Evolutionary conservation across 2,329 filamentous ascomycete genomes (phyloP), one percentile per base, ranked within the genome.

Genomic region (Neodidymelliopsis sp.): DNA sequence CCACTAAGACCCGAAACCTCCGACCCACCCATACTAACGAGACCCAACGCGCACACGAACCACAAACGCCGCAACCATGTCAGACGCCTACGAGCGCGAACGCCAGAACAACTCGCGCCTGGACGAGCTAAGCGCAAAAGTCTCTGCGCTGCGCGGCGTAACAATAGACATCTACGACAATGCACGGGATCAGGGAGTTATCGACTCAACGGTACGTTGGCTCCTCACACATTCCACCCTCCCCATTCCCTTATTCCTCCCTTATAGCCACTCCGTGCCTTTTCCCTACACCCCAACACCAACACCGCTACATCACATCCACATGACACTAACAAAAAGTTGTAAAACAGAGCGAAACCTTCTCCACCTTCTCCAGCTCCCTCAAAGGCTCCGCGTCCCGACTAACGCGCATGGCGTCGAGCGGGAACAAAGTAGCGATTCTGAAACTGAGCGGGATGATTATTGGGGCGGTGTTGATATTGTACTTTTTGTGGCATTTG

Each of bases 91-190:
- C 73, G 80, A 82, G 62, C 79, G 81, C 62, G 81, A 84, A 76
- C 71, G 83, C 82, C 94, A 99, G 76, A 99, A 99, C 79, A 96
- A 97, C 77, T 86, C 90, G 60, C 91, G 93, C 63, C 89, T 99
- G 47, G 87, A 93, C 67, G 91, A 96, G 72, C 88, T 99, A 27
- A 89, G 89, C 12, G 83, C 85, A 59, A 99, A 99, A 78, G 92
- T 97, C 45, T 90, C 90, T 13, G 91, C 91, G 41, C 84, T 99
- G 56, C 91, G 93, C 68, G 90, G 89, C 74, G 91, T 99, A 39
- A 99, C 94, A 30, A 85, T 97, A 59, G 91, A 99, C 78, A 99
- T 99, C 68, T 97, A 97, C 81, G 92, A 97, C 77, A 91, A 94
- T 72, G 94, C 94, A 38, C 85, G 91, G 49, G 85, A 90, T 63